Evolutionary conservation across 2,329 filamentous ascomycete species (phyloP).

Genomic region (Fusarium brevicatenulatum): DNA sequence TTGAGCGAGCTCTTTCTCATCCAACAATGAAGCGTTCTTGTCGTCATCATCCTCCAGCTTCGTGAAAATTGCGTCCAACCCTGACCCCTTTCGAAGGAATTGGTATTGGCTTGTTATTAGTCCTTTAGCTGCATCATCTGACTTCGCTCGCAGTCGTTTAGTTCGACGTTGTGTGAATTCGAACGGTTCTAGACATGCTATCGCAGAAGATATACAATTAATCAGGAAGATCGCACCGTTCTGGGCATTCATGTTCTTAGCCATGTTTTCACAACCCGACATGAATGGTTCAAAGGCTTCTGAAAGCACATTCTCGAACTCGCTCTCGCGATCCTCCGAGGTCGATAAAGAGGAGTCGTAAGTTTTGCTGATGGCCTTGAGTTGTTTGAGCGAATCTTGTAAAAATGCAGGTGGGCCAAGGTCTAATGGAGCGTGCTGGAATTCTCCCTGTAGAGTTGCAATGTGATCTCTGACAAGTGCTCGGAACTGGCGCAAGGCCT

Average conservation of each 20-base stretch:
- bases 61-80: slow-evolving; percentile 71
- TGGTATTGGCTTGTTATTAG: slow-evolving; percentile 75
- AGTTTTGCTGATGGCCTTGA: slow-evolving; percentile 83
- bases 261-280: slow-evolving; percentile 75
- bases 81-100: slow-evolving; percentile 80
- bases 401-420: slow-evolving; percentile 84
- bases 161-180: slow-evolving; percentile 70
- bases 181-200: slow-evolving; percentile 65
- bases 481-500: slow-evolving; percentile 84
- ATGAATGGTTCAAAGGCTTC: slow-evolving; percentile 91
- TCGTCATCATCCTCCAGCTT: slow-evolving; percentile 57
- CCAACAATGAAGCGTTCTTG: slow-evolving; percentile 56
- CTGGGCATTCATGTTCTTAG: slow-evolving; percentile 67
- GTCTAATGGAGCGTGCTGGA: slow-evolving; percentile 75
- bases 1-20: slow-evolving; percentile 63
- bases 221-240: slow-evolving; percentile 75
- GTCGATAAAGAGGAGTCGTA: slow-evolving; percentile 83
- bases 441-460: slow-evolving; percentile 76
- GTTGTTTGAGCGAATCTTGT: slow-evolving; percentile 79
- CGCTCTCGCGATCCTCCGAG: slow-evolving; percentile 67
- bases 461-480: slow-evolving; percentile 83
- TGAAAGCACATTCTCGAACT: slow-evolving; percentile 78
- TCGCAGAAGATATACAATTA: slow-evolving; percentile 74
- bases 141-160: slow-evolving; percentile 64
- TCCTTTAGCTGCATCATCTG: slow-evolving; percentile 64